A percentile compares a stretch with the other conserved stretches of the same genome.
Evolutionary conservation across 345 rosid species (phyloP).

Genomic region (Hirschfeldia incana): DNA sequence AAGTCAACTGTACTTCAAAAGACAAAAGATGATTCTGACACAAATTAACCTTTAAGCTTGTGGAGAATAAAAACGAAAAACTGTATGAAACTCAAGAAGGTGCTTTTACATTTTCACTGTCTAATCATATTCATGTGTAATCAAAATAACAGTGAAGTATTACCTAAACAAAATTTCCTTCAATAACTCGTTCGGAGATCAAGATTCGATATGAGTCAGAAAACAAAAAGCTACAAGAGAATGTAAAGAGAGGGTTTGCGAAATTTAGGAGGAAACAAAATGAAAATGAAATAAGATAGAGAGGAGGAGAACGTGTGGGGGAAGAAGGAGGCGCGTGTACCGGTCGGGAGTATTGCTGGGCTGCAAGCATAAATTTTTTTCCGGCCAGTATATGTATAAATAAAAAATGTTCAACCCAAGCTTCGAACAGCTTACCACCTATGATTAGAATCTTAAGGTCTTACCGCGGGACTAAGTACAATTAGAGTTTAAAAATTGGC

Average conservation of each 20-base stretch:
- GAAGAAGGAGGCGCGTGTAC: conserved; percentile 40
- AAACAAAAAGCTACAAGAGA: background rate
- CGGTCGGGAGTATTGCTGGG: too few relatives aligned
- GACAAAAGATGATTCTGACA: too few relatives aligned
- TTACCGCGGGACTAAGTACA: too few relatives aligned
- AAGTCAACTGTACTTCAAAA: background rate
- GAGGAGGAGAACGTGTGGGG: conserved; percentile 23
- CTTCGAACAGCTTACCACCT: too few relatives aligned
- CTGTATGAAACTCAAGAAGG: background rate
- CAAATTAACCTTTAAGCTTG: background rate
- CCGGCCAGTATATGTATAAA: too few relatives aligned
- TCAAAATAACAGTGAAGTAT: conserved; percentile 14
- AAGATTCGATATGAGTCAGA: background rate
- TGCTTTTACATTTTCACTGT: conserved; percentile 3
- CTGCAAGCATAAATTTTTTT: too few relatives aligned
- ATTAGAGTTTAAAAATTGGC: too few relatives aligned
- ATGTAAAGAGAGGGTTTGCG: background rate
- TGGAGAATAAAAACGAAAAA: background rate
- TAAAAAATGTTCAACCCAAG: too few relatives aligned
- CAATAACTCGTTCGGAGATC: background rate
- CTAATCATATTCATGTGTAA: conserved; percentile 7
- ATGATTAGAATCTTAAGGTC: too few relatives aligned
- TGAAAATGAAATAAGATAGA: background rate
- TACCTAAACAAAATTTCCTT: background rate
- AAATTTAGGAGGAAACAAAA: background rate